Evolutionary conservation across 257 asterid species (phyloP).

Genomic region (Paulownia fortunei): DNA sequence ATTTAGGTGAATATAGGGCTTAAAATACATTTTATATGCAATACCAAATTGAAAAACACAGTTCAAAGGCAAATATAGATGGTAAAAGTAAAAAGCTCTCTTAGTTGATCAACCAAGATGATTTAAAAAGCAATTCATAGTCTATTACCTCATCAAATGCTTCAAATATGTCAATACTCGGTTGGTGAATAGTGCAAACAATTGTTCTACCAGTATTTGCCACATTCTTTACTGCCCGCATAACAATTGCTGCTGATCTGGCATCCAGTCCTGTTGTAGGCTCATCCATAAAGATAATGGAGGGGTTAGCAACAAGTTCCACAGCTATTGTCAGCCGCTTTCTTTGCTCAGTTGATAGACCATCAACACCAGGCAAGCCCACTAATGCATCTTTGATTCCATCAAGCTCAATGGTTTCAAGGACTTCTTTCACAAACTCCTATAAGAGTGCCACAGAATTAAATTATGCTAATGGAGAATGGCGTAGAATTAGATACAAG

Average conservation of each 20-base stretch:
- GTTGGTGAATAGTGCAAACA: slow-evolving; percentile 72
- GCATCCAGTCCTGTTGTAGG: slow-evolving; percentile 73
- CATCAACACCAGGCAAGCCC: slow-evolving; percentile 55
- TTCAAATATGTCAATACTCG: slow-evolving; percentile 64
- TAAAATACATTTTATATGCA: not conserved
- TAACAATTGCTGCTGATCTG: slow-evolving; percentile 68
- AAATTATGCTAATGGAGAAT: not conserved
- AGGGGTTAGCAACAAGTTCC: slow-evolving; percentile 68
- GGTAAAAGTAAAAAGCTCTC: not conserved
- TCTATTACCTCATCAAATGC: slow-evolving; percentile 52
- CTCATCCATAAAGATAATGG: slow-evolving; percentile 63
- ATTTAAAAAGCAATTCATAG: not conserved
- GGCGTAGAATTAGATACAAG: too few relatives aligned
- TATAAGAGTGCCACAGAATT: slow-evolving; percentile 1
- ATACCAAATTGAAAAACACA: too few relatives aligned
- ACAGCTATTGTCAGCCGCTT: slow-evolving; percentile 67
- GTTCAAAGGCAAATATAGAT: too few relatives aligned
- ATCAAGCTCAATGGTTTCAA: slow-evolving; percentile 62
- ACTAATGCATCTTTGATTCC: slow-evolving; percentile 54
- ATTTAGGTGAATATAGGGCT: not conserved
- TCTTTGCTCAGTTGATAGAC: slow-evolving; percentile 66
- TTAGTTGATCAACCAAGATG: not conserved
- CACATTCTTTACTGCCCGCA: slow-evolving; percentile 64
- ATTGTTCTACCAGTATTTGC: slow-evolving; percentile 63
- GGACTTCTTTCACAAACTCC: slow-evolving; percentile 67